Percentiles rank a stretch among this genome's conserved stretches.
phyloP scores from a whole-genome alignment of 768 basidiomycete genomes.

The Baorangia bicolor region DNA sequence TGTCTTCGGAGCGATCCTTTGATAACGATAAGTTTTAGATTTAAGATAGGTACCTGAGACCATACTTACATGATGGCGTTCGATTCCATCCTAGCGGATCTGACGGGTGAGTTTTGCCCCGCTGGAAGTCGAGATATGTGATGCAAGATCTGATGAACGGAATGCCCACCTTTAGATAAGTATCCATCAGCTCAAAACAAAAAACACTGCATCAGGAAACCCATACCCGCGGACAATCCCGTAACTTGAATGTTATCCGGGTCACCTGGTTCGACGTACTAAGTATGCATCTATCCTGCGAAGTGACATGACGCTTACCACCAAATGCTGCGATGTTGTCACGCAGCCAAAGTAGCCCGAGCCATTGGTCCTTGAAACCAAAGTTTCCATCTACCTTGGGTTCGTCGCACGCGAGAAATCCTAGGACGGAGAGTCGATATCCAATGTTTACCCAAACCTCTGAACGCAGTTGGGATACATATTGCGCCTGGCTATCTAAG shows the following conservation, averaged over 20 bases:
- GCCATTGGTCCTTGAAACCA: slow-evolving; percentile 82
- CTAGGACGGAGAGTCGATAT: slow-evolving; percentile 72
- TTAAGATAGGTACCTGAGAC: background rate
- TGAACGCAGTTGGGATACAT: slow-evolving; percentile 55
- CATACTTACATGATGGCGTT: slow-evolving; percentile 65
- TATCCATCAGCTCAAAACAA: background rate
- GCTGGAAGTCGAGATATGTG: slow-evolving; percentile 60
- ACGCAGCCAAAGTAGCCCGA: slow-evolving; percentile 66
- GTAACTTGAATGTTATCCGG: slow-evolving; percentile 57
- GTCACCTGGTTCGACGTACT: slow-evolving; percentile 44
- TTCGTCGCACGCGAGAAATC: slow-evolving; percentile 65
- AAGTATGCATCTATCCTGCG: background rate
- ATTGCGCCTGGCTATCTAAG: slow-evolving; percentile 61
- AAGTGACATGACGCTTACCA: slow-evolving; percentile 37
- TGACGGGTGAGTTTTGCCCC: slow-evolving; percentile 58
- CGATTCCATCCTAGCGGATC: slow-evolving; percentile 65
- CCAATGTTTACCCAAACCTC: slow-evolving; percentile 77
- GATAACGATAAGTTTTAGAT: background rate
- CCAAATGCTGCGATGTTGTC: slow-evolving; percentile 68
- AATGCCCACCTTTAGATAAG: slow-evolving; percentile 54
- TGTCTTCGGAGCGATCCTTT: slow-evolving; percentile 56
- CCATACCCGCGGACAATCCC: slow-evolving; percentile 64
- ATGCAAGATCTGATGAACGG: slow-evolving; percentile 72
- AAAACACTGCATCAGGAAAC: background rate
- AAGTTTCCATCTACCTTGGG: slow-evolving; percentile 67